phyloP scores from a whole-genome alignment of 2,329 filamentous ascomycete genomes.

The Venturia aucupariae region DNA sequence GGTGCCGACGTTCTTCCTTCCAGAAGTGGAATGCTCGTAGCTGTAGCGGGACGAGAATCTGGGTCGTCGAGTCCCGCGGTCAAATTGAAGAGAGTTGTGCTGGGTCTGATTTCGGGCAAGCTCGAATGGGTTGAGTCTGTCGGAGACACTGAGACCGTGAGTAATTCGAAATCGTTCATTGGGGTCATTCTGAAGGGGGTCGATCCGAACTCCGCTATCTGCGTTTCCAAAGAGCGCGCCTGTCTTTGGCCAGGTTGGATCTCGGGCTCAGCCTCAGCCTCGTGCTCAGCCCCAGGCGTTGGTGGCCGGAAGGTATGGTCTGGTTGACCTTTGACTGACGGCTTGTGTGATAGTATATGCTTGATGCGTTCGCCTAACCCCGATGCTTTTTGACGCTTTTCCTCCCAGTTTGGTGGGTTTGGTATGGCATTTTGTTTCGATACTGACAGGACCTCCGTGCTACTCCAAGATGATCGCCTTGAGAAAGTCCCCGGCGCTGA shows the following conservation, averaged over 20 bases:
- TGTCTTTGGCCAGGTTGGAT: background rate
- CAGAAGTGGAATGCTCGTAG: background rate
- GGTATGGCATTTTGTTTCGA: background rate
- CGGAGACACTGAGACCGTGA: background rate
- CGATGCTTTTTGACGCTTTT: background rate
- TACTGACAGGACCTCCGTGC: background rate
- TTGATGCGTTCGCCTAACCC: background rate
- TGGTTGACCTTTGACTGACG: background rate
- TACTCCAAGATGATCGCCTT: background rate
- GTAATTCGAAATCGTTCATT: background rate
- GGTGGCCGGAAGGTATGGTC: background rate
- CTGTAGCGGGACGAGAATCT: background rate
- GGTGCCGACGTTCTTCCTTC: background rate
- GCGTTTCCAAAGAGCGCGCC: background rate
- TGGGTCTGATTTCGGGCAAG: background rate
- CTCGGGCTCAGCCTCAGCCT: background rate
- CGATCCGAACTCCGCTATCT: background rate
- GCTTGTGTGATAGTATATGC: background rate
- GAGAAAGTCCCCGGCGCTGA: background rate
- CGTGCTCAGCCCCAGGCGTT: background rate
- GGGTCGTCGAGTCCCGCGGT: background rate
- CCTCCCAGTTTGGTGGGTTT: background rate
- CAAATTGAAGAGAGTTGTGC: background rate
- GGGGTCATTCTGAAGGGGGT: background rate
- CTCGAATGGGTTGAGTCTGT: background rate